phyloP scores from a whole-genome alignment of 352 stramenopile genomes.

The Plasmopara viticola region DNA sequence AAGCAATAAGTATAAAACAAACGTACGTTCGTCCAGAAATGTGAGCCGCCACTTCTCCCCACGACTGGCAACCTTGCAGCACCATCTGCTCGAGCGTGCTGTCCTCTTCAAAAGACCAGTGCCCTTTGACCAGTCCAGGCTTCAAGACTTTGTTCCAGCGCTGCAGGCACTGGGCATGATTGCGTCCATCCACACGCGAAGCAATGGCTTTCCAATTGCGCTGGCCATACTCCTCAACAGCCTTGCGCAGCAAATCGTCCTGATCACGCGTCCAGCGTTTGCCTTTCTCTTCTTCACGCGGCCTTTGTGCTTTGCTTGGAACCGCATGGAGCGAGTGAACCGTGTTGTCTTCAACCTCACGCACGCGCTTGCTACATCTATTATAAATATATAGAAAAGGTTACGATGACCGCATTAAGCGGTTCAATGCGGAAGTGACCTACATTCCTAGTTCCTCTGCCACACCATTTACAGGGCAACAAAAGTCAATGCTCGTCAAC shows the following conservation, averaged over 20 bases:
- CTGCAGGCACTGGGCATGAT: conserved; percentile 73
- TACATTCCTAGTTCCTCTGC: conserved; percentile 19
- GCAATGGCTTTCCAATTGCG: conserved; percentile 85
- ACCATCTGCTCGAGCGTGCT: conserved; percentile 79
- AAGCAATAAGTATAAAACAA: neutral
- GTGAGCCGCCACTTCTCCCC: conserved; percentile 51
- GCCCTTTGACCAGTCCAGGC: conserved; percentile 87
- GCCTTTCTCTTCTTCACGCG: conserved; percentile 44
- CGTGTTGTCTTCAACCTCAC: conserved; percentile 25
- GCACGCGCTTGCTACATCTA: conserved; percentile 50
- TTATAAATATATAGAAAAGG: conserved; percentile 2
- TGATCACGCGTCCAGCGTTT: conserved; percentile 70
- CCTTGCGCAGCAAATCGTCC: conserved; percentile 66
- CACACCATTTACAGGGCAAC: too few species aligned
- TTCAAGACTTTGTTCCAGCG: conserved; percentile 87
- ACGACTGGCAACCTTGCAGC: conserved; percentile 61
- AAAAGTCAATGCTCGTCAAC: too few species aligned
- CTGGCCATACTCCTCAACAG: conserved; percentile 70
- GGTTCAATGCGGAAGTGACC: conserved; percentile 10
- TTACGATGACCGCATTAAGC: conserved; percentile 6
- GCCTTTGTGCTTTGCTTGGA: conserved; percentile 48
- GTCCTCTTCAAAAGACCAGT: conserved; percentile 91
- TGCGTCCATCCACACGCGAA: conserved; percentile 45
- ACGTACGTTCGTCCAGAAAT: conserved; percentile 60
- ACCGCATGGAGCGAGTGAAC: conserved; percentile 44